Conservation (phyloP, 2,329 filamentous ascomycete species). For the Pestalotiopsis sp. region DNA sequence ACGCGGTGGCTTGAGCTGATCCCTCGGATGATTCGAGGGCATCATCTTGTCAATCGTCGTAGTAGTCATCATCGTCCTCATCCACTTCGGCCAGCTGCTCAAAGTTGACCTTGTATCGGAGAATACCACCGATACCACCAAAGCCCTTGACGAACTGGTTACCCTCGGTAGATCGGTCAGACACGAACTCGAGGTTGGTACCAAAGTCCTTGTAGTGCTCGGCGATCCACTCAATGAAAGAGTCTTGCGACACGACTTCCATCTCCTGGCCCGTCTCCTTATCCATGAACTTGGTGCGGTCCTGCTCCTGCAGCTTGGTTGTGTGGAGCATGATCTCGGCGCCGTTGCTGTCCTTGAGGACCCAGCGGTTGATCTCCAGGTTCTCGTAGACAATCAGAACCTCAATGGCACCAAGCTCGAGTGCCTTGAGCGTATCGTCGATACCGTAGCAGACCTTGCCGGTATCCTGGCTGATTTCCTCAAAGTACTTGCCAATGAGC, state of each 20-base stretch:
- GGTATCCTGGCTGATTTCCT: slow-evolving; percentile 97
- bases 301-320: slow-evolving; percentile 80
- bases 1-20: slow-evolving; percentile 65
- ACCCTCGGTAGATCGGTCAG: slow-evolving; percentile 94
- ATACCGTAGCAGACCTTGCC: slow-evolving; percentile 98
- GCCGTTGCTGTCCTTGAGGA: slow-evolving; percentile 78
- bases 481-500: slow-evolving; percentile 97
- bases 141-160: slow-evolving; percentile 99
- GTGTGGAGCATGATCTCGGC: slow-evolving; percentile 79
- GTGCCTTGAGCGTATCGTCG: slow-evolving; percentile 93
- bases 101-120: slow-evolving; percentile 99
- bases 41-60: slow-evolving; percentile 57
- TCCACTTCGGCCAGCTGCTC: slow-evolving; percentile 93
- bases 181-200: slow-evolving; percentile 94
- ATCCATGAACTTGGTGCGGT: slow-evolving; percentile 89
- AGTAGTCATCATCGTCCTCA: slow-evolving; percentile 93
- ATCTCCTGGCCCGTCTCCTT: slow-evolving; percentile 96
- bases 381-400: slow-evolving; percentile 97
- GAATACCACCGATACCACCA: slow-evolving; percentile 94
- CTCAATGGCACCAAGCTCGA: slow-evolving; percentile 94
- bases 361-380: slow-evolving; percentile 90
- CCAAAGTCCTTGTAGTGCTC: slow-evolving; percentile 99
- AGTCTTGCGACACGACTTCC: slow-evolving; percentile 84
- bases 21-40: slow-evolving; percentile 88
- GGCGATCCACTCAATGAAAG: slow-evolving; percentile 99